Percentiles rank a stretch among this genome's conserved stretches.
These are phyloP conservation scores for Pleurostoma richardsiae DNA, from an alignment of 2,329 filamentous ascomycete species.

Conservation along the genomic window DNA sequence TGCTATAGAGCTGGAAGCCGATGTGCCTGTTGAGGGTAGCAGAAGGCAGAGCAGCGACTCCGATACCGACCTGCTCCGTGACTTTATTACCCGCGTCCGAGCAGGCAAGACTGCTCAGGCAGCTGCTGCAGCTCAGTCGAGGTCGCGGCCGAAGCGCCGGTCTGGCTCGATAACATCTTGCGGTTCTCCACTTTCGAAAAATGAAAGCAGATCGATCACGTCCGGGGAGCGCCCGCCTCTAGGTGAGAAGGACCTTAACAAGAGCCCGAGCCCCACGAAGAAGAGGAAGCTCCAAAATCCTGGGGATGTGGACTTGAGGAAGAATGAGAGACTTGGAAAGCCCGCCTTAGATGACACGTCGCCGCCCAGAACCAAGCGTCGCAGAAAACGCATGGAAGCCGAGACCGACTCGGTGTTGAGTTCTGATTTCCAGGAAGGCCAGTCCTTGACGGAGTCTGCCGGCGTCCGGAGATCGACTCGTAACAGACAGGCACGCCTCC, in stretches of 20 bases:
- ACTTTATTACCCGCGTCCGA: slow-evolving; percentile 26
- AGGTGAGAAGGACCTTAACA: slow-evolving; percentile 26
- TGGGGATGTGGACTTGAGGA: slow-evolving; percentile 12
- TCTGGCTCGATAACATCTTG: slow-evolving; percentile 18
- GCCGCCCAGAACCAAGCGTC: slow-evolving; percentile 20
- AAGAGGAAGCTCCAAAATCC: slow-evolving; percentile 26
- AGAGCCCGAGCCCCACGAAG: slow-evolving; percentile 29
- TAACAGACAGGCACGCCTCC: slow-evolving; percentile 14
- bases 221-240: slow-evolving; percentile 20
- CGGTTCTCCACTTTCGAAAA: slow-evolving; percentile 20
- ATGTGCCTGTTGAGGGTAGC: neutral
- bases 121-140: slow-evolving; percentile 14
- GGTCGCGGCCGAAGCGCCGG: slow-evolving; percentile 14
- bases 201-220: slow-evolving; percentile 4
- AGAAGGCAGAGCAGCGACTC: slow-evolving; percentile 18
- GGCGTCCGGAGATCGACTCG: slow-evolving; percentile 15
- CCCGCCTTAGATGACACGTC: slow-evolving; percentile 16
- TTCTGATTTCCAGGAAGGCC: slow-evolving; percentile 11
- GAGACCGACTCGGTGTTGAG: slow-evolving; percentile 19
- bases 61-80: slow-evolving; percentile 25
- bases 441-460: slow-evolving; percentile 6
- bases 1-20: slow-evolving; percentile 10
- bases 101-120: slow-evolving; percentile 26
- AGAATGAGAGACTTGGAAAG: slow-evolving; percentile 13
- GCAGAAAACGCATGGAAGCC: slow-evolving; percentile 20